Evolutionary conservation across 495 filamentous ascomycete species (phyloP), one percentile per base, ranked within the genome.

Genomic region (Penicillium daleae): DNA sequence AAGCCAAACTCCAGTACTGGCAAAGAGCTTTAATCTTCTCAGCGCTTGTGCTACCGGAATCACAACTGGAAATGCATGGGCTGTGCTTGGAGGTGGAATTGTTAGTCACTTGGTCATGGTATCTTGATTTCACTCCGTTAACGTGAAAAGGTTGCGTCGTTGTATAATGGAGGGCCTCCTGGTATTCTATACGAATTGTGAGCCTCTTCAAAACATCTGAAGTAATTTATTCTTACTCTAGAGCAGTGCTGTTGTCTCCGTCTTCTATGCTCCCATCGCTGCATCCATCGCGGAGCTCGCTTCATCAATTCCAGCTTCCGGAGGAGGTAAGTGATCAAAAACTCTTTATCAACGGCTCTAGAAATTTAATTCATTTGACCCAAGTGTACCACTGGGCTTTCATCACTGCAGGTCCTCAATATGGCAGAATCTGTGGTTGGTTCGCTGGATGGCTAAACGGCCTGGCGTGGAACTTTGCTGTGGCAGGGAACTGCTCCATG

Each of bases 11-110:
- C 51, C 31, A 3, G 51, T 35, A 29, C 31, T 54, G 13, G 29
- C 51, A 19, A 37, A 54, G n/a, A 35, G 15, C 27, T 54, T 54
- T n/a, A 54, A 54, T n/a, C 31, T 54, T 5, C 29, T 35, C 27
- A 54, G 51, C 24, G 51, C 51, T 19, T 33, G 27, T 35, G 29
- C 51, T 13, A 54, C 51, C 32, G 51, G 51, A 54, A 54, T 54
- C 27, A 54, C 51, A 1, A 54, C 51, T n/a, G 51, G 51, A 2
- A 54, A 54, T 21, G 31, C 29, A 15, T 54, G 51, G 51, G 31
- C 51, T 15, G 51, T 35, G 19, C 51, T 54, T 19, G 51, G 51
- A 15, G 31, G 51, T 19, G 51, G 29, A 27, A 54, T 54, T 37
- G 51, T 54, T 33, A 33, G 51, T 22, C 17, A 4, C 51, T 22